Evolutionary conservation across 768 basidiomycete genomes (phyloP).

Genomic region (Phlegmacium glaucopus): DNA sequence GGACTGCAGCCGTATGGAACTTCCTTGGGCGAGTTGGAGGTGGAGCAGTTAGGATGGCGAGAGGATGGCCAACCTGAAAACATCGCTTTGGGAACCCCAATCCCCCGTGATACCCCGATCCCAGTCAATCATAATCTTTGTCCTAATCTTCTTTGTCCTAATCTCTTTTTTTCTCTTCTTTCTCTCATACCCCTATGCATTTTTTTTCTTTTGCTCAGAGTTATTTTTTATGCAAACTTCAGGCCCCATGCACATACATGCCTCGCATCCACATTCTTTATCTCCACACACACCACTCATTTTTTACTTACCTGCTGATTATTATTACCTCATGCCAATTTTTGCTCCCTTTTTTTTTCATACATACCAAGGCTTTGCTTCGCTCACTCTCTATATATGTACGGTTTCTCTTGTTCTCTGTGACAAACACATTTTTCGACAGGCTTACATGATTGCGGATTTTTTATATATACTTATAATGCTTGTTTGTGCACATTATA

Average conservation of each 20-base stretch:
- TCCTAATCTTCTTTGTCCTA: background rate
- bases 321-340: background rate
- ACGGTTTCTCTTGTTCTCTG: too few species aligned
- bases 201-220: background rate
- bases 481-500: too few species aligned
- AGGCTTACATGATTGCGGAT: too few species aligned
- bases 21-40: conserved; percentile 70
- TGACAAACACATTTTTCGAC: too few species aligned
- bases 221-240: background rate
- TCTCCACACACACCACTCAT: conserved; percentile 1
- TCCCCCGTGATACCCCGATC: background rate
- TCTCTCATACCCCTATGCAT: background rate
- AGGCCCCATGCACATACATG: background rate
- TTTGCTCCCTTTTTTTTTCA: conserved; percentile 7
- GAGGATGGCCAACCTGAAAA: conserved; percentile 71
- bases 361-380: too few species aligned
- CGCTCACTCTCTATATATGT: conserved; percentile 3
- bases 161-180: background rate
- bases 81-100: background rate
- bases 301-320: conserved; percentile 2
- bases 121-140: background rate
- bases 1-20: conserved; percentile 62
- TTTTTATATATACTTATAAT: conserved; percentile 5
- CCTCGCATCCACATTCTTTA: background rate
- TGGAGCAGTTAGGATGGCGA: conserved; percentile 70